Evolutionary conservation across 169 alveolate species (phyloP).

Genomic region (Cryptosporidium meleagridis): DNA sequence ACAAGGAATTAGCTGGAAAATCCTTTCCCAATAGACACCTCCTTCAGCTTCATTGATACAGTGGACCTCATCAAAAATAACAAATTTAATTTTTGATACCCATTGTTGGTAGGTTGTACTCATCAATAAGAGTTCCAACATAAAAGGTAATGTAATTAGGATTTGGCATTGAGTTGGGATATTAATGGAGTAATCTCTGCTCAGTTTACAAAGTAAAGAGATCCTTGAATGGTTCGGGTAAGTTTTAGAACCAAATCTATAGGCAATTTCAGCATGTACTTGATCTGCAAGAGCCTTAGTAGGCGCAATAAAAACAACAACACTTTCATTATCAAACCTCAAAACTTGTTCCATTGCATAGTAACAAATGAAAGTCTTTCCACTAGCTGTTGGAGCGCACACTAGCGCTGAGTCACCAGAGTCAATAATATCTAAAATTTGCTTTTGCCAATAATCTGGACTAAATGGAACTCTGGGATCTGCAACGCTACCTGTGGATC

Average conservation of each 20-base stretch:
- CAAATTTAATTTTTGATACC: constrained; percentile 84
- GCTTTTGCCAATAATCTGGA: constrained; percentile 93
- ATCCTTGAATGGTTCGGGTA: constrained; percentile 80
- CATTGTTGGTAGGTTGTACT: constrained; percentile 81
- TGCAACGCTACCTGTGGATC: constrained; percentile 85
- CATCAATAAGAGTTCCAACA: constrained; percentile 87
- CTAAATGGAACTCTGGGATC: constrained; percentile 90
- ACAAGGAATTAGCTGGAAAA: constrained; percentile 88
- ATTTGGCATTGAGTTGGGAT: constrained; percentile 87
- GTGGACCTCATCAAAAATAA: constrained; percentile 91
- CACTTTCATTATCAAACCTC: constrained; percentile 87
- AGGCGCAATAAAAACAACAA: constrained; percentile 91
- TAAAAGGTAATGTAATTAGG: constrained; percentile 88
- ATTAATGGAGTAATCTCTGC: constrained; percentile 83
- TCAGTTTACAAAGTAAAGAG: constrained; percentile 74
- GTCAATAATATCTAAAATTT: constrained; percentile 87
- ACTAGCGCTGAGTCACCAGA: constrained; percentile 83
- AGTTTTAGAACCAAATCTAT: constrained; percentile 88
- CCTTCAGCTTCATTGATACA: constrained; percentile 81
- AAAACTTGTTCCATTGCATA: constrained; percentile 92
- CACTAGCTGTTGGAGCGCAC: constrained; percentile 92
- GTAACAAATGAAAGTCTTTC: constrained; percentile 92
- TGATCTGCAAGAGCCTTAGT: constrained; percentile 90
- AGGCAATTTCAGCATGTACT: constrained; percentile 89
- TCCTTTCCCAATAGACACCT: constrained; percentile 77